These are phyloP conservation scores for Trichoderma asperellum DNA, from an alignment of 2,329 filamentous ascomycete genomes.

Conservation along the genomic window DNA sequence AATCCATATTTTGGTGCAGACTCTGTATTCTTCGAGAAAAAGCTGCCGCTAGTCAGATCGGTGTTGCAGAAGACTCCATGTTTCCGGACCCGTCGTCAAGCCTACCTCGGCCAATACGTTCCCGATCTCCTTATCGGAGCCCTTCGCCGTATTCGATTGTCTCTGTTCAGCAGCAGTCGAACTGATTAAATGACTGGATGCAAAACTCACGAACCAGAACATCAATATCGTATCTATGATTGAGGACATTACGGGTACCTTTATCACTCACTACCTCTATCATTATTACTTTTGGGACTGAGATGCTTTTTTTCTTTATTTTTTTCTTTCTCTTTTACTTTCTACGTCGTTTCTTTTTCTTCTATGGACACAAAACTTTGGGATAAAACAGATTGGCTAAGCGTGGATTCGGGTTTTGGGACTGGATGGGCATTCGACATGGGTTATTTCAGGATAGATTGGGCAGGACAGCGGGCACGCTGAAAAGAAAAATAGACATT, in stretches of 20 bases:
- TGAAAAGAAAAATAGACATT: constrained; percentile 10
- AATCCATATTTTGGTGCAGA: constrained; percentile 38
- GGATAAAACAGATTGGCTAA: constrained; percentile 14
- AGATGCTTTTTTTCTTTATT: not conserved
- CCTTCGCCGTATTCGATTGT: constrained; percentile 22
- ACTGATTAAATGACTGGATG: not conserved
- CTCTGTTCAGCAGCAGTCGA: constrained; percentile 19
- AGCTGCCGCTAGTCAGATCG: constrained; percentile 54
- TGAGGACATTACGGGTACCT: constrained; percentile 8
- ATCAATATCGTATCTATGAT: constrained; percentile 4
- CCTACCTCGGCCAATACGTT: constrained; percentile 16
- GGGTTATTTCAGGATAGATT: constrained; percentile 21
- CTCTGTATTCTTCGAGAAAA: constrained; percentile 57
- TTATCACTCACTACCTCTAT: constrained; percentile 5
- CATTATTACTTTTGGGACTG: not conserved
- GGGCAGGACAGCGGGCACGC: not conserved
- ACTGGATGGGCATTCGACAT: constrained; percentile 2
- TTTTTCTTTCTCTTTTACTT: not conserved
- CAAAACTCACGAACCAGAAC: constrained; percentile 8
- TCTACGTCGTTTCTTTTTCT: not conserved
- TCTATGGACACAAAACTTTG: not conserved
- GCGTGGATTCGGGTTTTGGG: not conserved
- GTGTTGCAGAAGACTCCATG: constrained; percentile 45
- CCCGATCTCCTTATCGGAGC: constrained; percentile 25
- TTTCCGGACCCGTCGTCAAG: constrained; percentile 35